phyloP scores from a whole-genome alignment of 345 rosid genomes.

The Camelina neglecta region DNA sequence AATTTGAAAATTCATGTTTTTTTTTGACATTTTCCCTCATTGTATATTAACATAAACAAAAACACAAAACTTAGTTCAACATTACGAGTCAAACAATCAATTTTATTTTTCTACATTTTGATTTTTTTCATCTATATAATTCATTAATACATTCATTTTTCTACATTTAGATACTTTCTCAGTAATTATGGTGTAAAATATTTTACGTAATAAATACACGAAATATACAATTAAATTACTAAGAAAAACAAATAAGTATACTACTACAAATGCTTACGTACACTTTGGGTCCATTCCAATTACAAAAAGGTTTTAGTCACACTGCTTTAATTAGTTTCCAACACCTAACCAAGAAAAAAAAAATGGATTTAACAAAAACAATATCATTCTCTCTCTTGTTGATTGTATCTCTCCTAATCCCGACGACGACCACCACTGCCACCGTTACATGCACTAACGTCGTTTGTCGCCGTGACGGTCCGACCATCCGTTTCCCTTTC shows the following conservation, averaged over 20 bases:
- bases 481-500: constrained; percentile 64
- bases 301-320: constrained; percentile 34
- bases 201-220: background rate
- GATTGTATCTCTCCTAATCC: constrained; percentile 19
- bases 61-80: background rate
- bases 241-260: background rate
- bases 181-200: background rate
- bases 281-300: constrained; percentile 21
- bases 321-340: constrained; percentile 29
- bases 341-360: constrained; percentile 10
- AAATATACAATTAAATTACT: background rate
- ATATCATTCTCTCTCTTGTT: constrained; percentile 25
- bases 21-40: too few relatives aligned
- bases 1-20: too few relatives aligned
- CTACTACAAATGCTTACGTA: constrained; percentile 30
- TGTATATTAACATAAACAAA: background rate
- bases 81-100: background rate
- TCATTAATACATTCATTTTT: too few relatives aligned
- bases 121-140: background rate
- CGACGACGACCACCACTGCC: constrained; percentile 30
- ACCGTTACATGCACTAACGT: constrained; percentile 44
- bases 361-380: constrained; percentile 36
- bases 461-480: constrained; percentile 49
- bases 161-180: background rate
- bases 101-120: background rate